These are phyloP conservation scores for Russula earlei DNA, from an alignment of 768 basidiomycete species.

Conservation along the genomic window DNA sequence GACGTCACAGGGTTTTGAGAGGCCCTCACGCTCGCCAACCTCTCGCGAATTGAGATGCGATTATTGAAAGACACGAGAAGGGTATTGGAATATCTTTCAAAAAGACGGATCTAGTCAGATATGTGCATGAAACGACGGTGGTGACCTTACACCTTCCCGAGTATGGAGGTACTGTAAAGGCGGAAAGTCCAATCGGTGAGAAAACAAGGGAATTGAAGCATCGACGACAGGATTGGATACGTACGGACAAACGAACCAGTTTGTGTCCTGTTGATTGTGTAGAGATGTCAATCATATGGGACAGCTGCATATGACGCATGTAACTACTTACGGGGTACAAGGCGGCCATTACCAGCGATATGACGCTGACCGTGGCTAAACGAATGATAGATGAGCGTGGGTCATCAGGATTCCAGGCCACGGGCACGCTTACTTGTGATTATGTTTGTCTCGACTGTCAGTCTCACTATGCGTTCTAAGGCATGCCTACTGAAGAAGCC, in stretches of 20 bases:
- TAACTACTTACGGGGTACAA: neutral
- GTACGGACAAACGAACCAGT: constrained; percentile 7
- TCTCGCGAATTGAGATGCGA: no score
- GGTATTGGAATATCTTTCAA: no score
- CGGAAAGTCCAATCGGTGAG: no score
- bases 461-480: constrained; percentile 17
- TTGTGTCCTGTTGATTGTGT: neutral
- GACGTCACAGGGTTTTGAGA: no score
- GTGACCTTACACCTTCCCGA: no score
- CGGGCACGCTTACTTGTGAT: constrained; percentile 10
- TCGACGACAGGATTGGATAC: neutral
- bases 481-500: neutral
- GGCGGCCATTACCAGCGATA: neutral
- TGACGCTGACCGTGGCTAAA: neutral
- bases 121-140: no score
- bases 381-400: neutral
- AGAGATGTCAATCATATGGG: neutral
- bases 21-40: no score
- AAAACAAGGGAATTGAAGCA: neutral
- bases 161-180: no score
- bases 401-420: no score
- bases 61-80: no score
- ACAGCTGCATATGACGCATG: no score
- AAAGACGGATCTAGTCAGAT: no score
- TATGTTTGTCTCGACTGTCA: constrained; percentile 23